Evolutionary conservation across 23 red algal species (phyloP), one percentile per base, ranked within the genome.

Genomic region (Gracilaria caudata): DNA sequence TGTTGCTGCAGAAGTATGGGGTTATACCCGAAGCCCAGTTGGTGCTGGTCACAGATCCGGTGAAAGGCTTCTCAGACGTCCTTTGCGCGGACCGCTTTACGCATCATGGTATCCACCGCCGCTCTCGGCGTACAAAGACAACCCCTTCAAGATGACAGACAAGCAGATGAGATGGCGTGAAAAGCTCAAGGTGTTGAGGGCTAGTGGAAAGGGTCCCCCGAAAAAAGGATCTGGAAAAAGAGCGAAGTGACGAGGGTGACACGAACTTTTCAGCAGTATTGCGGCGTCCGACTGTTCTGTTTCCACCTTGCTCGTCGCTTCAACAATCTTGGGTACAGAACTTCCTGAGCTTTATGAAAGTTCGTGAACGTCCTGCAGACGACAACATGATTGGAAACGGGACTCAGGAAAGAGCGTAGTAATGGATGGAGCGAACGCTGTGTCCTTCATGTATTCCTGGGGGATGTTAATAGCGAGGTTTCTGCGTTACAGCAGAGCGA

Each of bases 191-290:
- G 39, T 71, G 39, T 40, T 91, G 59, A 71, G 87, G 29, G 76
- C 87, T n/a, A 74, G 44, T 58, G 87, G 87, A 19, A 91, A 91
- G 61, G 87, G 87, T 41, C 77, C 78, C 8, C 87, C 87, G 21
- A 91, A 91, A 70, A 91, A 91, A 36, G 87, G 87, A 35, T 0
- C 87, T 68, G 87, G 87, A 16, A 91, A 82, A 49, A 49, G 78
- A 56, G 58, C 85, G 20, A 89, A 89, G 37, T 89, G 56, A 80
- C 14, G 4, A 4, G 29, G 30, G 0, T 24, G 12, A 36, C 30
- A 37, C 19, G 1, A 7, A 28, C 19, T 16, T 8, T 4, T 60
- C 21, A 0, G 57, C 2, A 60, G 57, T 8, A 60, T 28, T 60
- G 11, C 28, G 57, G 57, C 2, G 3, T 29, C 28, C 11, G 26